Conservation (phyloP, 2,329 filamentous ascomycete genomes). For the Diaporthe nobilis region DNA sequence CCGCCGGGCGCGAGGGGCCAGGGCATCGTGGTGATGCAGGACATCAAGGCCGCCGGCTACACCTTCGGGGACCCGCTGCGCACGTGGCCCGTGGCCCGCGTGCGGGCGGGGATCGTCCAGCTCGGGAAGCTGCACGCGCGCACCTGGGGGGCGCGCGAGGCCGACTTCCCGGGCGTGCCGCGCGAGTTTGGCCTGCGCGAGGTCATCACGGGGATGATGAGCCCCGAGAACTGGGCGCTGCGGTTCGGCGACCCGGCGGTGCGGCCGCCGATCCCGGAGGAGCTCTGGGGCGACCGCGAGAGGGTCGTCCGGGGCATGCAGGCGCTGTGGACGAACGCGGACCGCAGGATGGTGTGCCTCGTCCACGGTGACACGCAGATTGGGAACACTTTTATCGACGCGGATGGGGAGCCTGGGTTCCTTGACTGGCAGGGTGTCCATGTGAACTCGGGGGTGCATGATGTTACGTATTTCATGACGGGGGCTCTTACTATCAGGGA, state of each 20-base stretch:
- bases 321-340: constrained; percentile 55
- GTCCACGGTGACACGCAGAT: constrained; percentile 60
- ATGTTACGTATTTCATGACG: constrained; percentile 58
- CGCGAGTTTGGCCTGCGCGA: constrained; percentile 50
- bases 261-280: constrained; percentile 34
- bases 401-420: constrained; percentile 53
- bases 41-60: constrained; percentile 43
- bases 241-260: constrained; percentile 36
- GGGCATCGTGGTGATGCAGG: constrained; percentile 35
- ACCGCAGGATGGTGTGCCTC: constrained; percentile 54
- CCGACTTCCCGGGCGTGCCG: constrained; percentile 47
- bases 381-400: constrained; percentile 59
- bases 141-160: constrained; percentile 53
- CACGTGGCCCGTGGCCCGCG: constrained; percentile 32
- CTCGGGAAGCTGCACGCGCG: constrained; percentile 57
- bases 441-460: constrained; percentile 59
- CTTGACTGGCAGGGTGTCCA: constrained; percentile 59
- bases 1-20: constrained; percentile 30
- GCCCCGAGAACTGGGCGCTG: constrained; percentile 27
- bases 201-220: constrained; percentile 47
- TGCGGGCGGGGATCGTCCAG: constrained; percentile 52
- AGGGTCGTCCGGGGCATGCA: constrained; percentile 46
- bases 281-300: constrained; percentile 33
- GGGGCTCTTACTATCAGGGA: constrained; percentile 56
- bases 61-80: constrained; percentile 39